Evolutionary conservation across 2,329 filamentous ascomycete species (phyloP), one percentile per base, ranked within the genome.

Genomic region (Ophiosphaerella korrae): DNA sequence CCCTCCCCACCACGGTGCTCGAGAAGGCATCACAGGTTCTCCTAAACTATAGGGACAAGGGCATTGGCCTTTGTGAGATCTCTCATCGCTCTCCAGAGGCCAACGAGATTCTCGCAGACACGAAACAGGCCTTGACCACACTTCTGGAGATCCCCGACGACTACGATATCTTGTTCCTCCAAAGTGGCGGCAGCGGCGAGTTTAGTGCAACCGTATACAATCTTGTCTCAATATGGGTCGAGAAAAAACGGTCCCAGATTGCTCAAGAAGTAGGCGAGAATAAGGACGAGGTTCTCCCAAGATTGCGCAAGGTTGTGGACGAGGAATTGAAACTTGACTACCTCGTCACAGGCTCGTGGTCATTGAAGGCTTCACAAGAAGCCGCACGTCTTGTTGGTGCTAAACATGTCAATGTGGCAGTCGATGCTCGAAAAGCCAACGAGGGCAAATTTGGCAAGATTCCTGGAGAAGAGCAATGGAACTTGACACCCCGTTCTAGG

Each of bases 131-230:
- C 56, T 82, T 97, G 9, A 81, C 83, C 32, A 78, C 78, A 18
- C 88, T 90, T 61, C 86, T 96, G 49, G 88, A 93, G 64, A 88
- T 97, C 48, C 91, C 92, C 3, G 84, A 88, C 60, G 86, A 89
- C 72, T 96, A 97, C 76, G 91, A 96, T 53, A 83, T 96, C 48
- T 76, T 96, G 16, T 93, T 96, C 75, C 88, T 96, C 81, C 89
- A 94, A 73, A 90, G 84, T 53, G 92, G 93, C 51, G 93, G 92
- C 55, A 90, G 82, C 42, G 92, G 92, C 53, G 85, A 92, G 77
- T 97, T 97, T 79, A 87, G 88, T 46, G 89, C 91, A 29, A 86
- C 86, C 5, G 84, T 90, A 3, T 93, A 94, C 77, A 95, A 97
- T 77, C 77, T 96, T 46, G 87, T 94, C 39, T 84, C 86, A 23